phyloP scores from a whole-genome alignment of 768 basidiomycete genomes.

The Asterophora lycoperdoides region DNA sequence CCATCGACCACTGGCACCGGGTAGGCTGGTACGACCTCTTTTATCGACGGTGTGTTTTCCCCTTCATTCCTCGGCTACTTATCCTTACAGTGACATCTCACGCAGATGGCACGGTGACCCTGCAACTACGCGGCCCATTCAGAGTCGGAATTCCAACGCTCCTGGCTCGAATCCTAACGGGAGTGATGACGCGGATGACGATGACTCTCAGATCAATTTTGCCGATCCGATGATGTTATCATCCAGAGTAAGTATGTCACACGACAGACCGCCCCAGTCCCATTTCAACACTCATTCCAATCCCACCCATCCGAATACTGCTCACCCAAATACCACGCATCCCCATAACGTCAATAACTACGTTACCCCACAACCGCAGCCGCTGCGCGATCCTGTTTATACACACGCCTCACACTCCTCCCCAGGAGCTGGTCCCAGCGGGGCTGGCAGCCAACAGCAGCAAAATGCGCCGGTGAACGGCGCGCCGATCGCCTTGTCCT shows the following conservation, averaged over 20 bases:
- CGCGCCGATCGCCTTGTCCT: constrained; percentile 14
- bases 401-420: constrained; percentile 20
- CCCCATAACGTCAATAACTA: too few relatives aligned
- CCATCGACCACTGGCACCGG: constrained; percentile 77
- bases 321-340: too few relatives aligned
- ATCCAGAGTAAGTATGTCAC: constrained; percentile 26
- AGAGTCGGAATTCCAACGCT: constrained; percentile 31
- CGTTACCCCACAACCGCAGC: too few relatives aligned
- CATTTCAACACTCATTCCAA: constrained; percentile 21
- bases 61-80: constrained; percentile 2
- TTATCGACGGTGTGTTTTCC: constrained; percentile 48
- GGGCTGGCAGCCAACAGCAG: constrained; percentile 14
- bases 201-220: constrained; percentile 44
- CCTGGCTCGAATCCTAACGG: constrained; percentile 27
- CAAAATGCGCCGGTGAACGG: constrained; percentile 6
- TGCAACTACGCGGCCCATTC: constrained; percentile 47
- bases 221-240: constrained; percentile 30
- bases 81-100: not conserved
- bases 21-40: constrained; percentile 76
- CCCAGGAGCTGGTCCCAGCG: constrained; percentile 20
- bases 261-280: constrained; percentile 25
- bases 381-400: constrained; percentile 26
- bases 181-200: constrained; percentile 48
- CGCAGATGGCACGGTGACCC: constrained; percentile 66
- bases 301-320: constrained; percentile 33